These are phyloP conservation scores for Ceratocystis ficicola DNA, from an alignment of 2,329 filamentous ascomycete species.

Conservation along the genomic window DNA sequence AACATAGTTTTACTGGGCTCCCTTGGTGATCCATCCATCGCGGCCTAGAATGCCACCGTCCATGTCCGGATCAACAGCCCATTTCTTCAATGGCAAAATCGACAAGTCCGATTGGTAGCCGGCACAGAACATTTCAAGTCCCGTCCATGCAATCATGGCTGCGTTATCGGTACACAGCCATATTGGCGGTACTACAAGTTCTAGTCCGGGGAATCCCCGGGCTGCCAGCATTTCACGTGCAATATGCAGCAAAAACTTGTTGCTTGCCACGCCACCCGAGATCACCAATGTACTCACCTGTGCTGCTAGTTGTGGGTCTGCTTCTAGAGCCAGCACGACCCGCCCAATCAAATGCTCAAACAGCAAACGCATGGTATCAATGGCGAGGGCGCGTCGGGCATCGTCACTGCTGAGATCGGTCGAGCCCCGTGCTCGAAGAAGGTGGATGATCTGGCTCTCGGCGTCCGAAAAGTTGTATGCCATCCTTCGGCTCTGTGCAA, in stretches of 20 bases:
- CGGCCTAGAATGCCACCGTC: conserved; percentile 56
- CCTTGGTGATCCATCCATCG: conserved; percentile 33
- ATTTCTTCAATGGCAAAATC: conserved; percentile 52
- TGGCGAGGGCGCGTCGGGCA: conserved; percentile 58
- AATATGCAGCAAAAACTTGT: conserved; percentile 63
- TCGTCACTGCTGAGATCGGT: conserved; percentile 17
- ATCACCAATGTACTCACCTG: conserved; percentile 56
- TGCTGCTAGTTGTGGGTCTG: conserved; percentile 25
- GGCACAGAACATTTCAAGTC: conserved; percentile 76
- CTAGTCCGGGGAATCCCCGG: conserved; percentile 50
- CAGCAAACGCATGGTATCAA: conserved; percentile 61
- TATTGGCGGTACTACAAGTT: conserved; percentile 61
- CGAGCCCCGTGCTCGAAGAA: conserved; percentile 36
- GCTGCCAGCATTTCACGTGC: conserved; percentile 45
- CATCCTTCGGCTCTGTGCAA: conserved; percentile 46
- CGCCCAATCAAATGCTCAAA: conserved; percentile 81
- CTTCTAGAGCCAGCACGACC: conserved; percentile 43
- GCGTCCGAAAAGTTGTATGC: conserved; percentile 66
- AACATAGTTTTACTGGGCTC: neutral
- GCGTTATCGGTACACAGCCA: conserved; percentile 86
- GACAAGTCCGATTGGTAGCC: conserved; percentile 56
- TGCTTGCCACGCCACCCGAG: conserved; percentile 82
- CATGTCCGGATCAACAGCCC: conserved; percentile 55
- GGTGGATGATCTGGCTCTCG: conserved; percentile 49
- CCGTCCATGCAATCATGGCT: conserved; percentile 93